These are phyloP conservation scores for Grosmannia huntii DNA, from an alignment of 2,329 filamentous ascomycete species.

Conservation along the genomic window DNA sequence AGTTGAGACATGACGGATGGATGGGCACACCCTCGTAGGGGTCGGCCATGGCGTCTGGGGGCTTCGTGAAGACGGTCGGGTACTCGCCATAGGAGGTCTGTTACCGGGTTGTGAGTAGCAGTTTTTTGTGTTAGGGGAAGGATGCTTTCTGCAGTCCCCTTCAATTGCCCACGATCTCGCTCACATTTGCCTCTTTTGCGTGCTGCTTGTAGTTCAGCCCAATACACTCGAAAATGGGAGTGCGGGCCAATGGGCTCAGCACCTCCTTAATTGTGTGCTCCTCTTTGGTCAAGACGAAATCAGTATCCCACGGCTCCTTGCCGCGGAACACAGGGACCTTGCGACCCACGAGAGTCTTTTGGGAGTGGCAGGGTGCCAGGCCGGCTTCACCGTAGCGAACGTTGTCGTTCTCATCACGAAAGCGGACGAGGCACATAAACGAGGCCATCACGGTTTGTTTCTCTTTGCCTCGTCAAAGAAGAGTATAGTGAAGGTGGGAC, in stretches of 20 bases:
- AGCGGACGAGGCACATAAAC: slow-evolving; percentile 2
- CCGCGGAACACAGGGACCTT: slow-evolving; percentile 1
- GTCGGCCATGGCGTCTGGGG: slow-evolving; percentile 9
- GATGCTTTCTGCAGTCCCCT: background rate
- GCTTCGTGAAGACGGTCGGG: slow-evolving; percentile 14
- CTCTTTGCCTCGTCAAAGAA: background rate
- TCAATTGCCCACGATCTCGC: background rate
- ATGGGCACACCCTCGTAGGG: slow-evolving; percentile 15
- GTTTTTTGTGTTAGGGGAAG: background rate
- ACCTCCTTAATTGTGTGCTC: slow-evolving; percentile 17
- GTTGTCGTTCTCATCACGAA: slow-evolving; percentile 2
- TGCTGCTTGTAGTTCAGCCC: slow-evolving; percentile 15
- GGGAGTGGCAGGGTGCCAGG: background rate
- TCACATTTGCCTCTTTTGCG: slow-evolving; percentile 8
- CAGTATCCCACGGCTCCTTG: background rate
- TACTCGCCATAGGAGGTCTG: slow-evolving; percentile 13
- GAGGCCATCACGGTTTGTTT: background rate
- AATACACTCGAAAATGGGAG: slow-evolving; percentile 16
- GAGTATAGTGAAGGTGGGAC: background rate
- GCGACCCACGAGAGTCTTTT: slow-evolving; percentile 1
- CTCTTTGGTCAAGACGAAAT: background rate
- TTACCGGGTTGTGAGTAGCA: background rate
- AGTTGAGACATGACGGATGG: slow-evolving; percentile 25
- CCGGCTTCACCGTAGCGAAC: slow-evolving; percentile 4
- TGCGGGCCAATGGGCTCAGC: slow-evolving; percentile 31